Conservation (phyloP, 179 eudicot genomes). For the Silene noctiflora region DNA sequence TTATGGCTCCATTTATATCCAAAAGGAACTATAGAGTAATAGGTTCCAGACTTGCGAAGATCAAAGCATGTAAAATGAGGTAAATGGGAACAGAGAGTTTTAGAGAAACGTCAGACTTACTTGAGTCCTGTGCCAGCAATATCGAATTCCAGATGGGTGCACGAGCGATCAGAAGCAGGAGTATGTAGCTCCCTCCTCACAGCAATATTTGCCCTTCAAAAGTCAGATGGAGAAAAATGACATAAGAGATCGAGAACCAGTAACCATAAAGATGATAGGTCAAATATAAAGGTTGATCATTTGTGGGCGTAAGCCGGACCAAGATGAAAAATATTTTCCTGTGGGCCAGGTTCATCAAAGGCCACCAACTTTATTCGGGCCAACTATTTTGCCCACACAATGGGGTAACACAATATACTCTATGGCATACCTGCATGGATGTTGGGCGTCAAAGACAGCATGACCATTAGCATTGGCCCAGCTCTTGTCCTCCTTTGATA, state of each 20-base stretch:
- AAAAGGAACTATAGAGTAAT: too few relatives aligned
- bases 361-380: too few relatives aligned
- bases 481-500: slow-evolving; percentile 39
- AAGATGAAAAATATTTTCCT: too few relatives aligned
- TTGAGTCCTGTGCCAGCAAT: slow-evolving; percentile 70
- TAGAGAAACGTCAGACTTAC: slow-evolving; percentile 44
- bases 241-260: slow-evolving; percentile 4
- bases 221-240: slow-evolving; percentile 19
- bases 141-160: slow-evolving; percentile 92
- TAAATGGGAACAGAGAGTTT: background rate
- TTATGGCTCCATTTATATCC: too few relatives aligned
- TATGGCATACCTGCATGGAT: slow-evolving; percentile 76
- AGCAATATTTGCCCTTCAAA: slow-evolving; percentile 71
- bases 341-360: too few relatives aligned
- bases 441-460: slow-evolving; percentile 77
- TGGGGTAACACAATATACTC: background rate
- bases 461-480: slow-evolving; percentile 74
- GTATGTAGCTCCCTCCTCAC: slow-evolving; percentile 83
- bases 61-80: background rate
- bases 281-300: background rate
- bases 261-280: slow-evolving; percentile 2
- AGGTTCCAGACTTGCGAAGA: slow-evolving; percentile 3
- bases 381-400: too few relatives aligned
- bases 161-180: slow-evolving; percentile 87
- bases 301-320: too few relatives aligned